Conservation (phyloP, 768 basidiomycete genomes). For the Coprinellus micaceus region DNA sequence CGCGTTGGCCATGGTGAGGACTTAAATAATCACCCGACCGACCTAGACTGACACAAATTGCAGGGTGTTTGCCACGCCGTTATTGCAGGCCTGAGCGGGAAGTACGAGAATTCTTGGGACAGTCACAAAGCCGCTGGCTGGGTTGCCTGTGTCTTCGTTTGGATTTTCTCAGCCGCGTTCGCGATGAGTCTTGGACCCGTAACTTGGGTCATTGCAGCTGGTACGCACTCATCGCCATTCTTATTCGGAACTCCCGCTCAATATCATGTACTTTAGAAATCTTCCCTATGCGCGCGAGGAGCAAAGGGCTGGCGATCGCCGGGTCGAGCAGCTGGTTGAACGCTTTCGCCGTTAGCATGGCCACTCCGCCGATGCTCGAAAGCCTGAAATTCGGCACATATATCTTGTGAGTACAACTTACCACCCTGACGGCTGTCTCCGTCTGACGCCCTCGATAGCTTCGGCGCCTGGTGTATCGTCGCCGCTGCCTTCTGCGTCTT, state of each 20-base stretch:
- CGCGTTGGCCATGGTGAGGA: background rate
- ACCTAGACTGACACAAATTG: background rate
- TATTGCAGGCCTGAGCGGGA: slow-evolving; percentile 4
- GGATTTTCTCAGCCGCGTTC: background rate
- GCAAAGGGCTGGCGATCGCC: background rate
- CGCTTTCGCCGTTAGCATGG: slow-evolving; percentile 1
- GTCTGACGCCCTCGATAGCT: background rate
- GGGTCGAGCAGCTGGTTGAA: background rate
- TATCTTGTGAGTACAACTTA: background rate
- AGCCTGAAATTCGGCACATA: slow-evolving; percentile 1
- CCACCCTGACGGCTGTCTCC: background rate
- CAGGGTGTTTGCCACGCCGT: slow-evolving; percentile 1
- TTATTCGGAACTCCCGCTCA: background rate
- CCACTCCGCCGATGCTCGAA: background rate
- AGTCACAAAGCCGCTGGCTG: background rate
- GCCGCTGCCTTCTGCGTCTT: background rate
- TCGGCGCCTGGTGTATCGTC: slow-evolving; percentile 1
- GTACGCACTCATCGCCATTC: background rate
- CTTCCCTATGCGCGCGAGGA: background rate
- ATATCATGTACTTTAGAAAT: background rate
- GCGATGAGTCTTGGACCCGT: slow-evolving; percentile 1
- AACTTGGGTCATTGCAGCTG: background rate
- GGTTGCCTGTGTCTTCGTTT: slow-evolving; percentile 2
- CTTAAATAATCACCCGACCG: too few species aligned
- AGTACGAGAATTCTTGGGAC: background rate